phyloP scores from a whole-genome alignment of 352 stramenopile genomes.

The Blastocystis hominis region DNA sequence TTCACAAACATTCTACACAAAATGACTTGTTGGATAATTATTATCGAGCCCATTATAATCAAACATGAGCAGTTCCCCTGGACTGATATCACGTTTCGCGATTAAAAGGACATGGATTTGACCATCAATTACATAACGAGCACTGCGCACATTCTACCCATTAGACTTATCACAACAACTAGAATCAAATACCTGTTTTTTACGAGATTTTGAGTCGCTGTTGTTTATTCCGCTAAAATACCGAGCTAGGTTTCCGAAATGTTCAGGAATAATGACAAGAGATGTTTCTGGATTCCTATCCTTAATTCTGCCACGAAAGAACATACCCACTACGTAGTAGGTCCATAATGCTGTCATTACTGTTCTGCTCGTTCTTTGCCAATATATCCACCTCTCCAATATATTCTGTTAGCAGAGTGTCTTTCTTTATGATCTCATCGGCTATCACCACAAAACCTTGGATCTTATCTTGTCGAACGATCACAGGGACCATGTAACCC shows the following conservation, averaged over 20 bases:
- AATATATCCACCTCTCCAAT: slow-evolving; percentile 44
- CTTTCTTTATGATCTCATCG: slow-evolving; percentile 48
- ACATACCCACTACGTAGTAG: slow-evolving; percentile 19
- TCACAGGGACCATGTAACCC: slow-evolving; percentile 40
- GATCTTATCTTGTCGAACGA: slow-evolving; percentile 24
- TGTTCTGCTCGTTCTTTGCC: slow-evolving; percentile 45
- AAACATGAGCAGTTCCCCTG: slow-evolving; percentile 45
- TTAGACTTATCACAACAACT: background rate
- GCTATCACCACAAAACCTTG: slow-evolving; percentile 45
- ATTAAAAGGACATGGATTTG: slow-evolving; percentile 31
- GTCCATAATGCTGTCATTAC: slow-evolving; percentile 57
- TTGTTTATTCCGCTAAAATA: slow-evolving; percentile 57
- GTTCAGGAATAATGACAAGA: slow-evolving; percentile 56
- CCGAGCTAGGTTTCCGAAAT: slow-evolving; percentile 47
- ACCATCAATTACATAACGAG: slow-evolving; percentile 35
- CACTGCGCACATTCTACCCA: slow-evolving; percentile 51
- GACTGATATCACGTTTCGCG: slow-evolving; percentile 24
- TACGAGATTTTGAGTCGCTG: slow-evolving; percentile 21
- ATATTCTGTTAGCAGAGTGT: slow-evolving; percentile 43
- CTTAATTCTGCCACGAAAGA: background rate
- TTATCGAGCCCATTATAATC: slow-evolving; percentile 56
- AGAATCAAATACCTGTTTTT: slow-evolving; percentile 15
- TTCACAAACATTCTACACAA: slow-evolving; percentile 50
- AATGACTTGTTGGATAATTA: slow-evolving; percentile 57
- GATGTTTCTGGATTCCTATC: slow-evolving; percentile 38